Conservation (phyloP, 2,329 filamentous ascomycete species). For the Paecilomyces niveus region DNA sequence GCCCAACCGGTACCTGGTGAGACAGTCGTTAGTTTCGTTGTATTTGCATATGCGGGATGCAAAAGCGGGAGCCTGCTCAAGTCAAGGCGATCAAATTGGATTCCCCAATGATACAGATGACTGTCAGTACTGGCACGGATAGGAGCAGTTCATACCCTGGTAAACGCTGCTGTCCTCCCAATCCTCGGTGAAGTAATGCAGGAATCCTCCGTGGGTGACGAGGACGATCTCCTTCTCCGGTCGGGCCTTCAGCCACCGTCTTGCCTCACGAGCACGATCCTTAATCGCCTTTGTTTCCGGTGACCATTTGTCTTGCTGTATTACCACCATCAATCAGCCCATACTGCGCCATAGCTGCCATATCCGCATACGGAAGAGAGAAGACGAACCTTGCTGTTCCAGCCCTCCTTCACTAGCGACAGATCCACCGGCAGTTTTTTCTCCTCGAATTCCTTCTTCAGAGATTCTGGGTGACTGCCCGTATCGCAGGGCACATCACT, state of each 20-base stretch:
- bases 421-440: conserved; percentile 55
- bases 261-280: conserved; percentile 53
- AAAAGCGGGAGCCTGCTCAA: background rate
- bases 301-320: conserved; percentile 38
- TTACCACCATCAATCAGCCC: background rate
- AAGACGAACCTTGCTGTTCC: conserved; percentile 59
- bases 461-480: conserved; percentile 51
- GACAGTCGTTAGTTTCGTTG: conserved; percentile 13
- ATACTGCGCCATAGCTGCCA: background rate
- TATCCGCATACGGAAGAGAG: conserved; percentile 1
- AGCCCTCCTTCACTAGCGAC: conserved; percentile 53
- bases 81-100: background rate
- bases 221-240: conserved; percentile 63
- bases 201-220: conserved; percentile 74
- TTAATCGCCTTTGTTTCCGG: conserved; percentile 48
- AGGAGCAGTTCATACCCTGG: conserved; percentile 29
- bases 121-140: background rate
- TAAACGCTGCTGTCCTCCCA: conserved; percentile 55
- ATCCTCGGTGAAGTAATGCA: conserved; percentile 81
- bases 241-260: conserved; percentile 48
- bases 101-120: background rate
- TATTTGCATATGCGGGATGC: conserved; percentile 1
- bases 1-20: conserved; percentile 61
- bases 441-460: conserved; percentile 55
- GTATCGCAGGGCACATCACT: conserved; percentile 68